Evolutionary conservation across 2,329 filamentous ascomycete genomes (phyloP).

Genomic region (Hypoxylon sp.): DNA sequence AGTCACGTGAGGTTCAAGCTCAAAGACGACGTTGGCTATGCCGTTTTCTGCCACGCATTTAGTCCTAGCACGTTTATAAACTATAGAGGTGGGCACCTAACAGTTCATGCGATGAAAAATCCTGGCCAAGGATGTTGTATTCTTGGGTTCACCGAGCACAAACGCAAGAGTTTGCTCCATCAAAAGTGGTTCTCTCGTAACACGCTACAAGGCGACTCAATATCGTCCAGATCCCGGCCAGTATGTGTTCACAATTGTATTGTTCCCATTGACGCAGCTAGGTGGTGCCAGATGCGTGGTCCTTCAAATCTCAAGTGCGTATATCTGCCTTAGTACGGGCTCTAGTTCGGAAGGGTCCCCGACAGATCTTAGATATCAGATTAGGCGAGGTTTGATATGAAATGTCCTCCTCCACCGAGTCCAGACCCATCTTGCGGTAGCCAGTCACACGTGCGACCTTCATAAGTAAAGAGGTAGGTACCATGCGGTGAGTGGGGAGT

Average conservation of each 20-base stretch:
- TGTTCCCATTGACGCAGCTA: not conserved
- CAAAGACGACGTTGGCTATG: not conserved
- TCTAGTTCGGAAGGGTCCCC: not conserved
- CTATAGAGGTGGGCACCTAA: too few species aligned
- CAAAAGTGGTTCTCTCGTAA: slow-evolving; percentile 8
- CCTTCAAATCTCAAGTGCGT: not conserved
- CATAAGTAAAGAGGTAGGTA: slow-evolving; percentile 6
- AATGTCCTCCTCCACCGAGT: not conserved
- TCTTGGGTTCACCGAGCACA: slow-evolving; percentile 11
- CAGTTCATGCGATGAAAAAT: not conserved
- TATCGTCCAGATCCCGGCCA: not conserved
- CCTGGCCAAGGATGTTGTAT: not conserved
- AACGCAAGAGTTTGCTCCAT: slow-evolving; percentile 9
- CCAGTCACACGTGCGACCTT: slow-evolving; percentile 3
- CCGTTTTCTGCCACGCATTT: not conserved
- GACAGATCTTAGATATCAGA: not conserved
- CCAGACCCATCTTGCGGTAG: not conserved
- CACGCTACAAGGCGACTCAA: not conserved
- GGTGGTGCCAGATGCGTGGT: not conserved
- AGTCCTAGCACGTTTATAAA: not conserved
- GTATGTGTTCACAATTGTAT: not conserved
- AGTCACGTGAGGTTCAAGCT: not conserved
- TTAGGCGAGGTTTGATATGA: not conserved
- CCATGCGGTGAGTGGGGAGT: not conserved
- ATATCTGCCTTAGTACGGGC: not conserved